These are phyloP conservation scores for Diaporthe australafricana DNA, from an alignment of 2,329 filamentous ascomycete genomes.

Conservation along the genomic window DNA sequence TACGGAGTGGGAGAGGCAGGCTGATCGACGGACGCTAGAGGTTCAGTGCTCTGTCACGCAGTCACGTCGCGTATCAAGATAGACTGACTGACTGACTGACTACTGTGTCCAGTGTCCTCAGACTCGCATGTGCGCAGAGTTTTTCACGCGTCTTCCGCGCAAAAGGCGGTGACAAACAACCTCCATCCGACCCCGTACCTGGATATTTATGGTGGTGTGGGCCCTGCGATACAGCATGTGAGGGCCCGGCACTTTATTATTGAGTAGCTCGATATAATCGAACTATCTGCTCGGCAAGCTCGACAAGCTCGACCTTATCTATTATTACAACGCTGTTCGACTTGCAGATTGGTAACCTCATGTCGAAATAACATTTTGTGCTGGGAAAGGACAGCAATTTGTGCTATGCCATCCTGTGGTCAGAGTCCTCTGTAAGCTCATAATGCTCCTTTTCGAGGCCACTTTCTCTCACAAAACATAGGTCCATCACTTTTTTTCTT, in stretches of 20 bases:
- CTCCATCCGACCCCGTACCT: neutral
- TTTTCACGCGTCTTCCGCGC: slow-evolving; percentile 18
- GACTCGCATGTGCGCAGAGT: slow-evolving; percentile 4
- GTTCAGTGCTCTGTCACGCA: neutral
- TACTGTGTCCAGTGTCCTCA: slow-evolving; percentile 12
- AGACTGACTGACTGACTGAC: too few species aligned
- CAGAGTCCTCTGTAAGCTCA: neutral
- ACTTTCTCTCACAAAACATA: neutral
- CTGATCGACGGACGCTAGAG: neutral
- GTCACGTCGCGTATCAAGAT: slow-evolving; percentile 22
- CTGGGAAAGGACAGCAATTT: neutral
- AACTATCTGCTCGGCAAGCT: neutral
- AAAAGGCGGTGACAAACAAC: slow-evolving; percentile 18
- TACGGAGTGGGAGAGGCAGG: too few species aligned
- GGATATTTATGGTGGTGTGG: slow-evolving; percentile 20
- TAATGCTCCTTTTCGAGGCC: neutral
- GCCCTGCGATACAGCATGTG: neutral
- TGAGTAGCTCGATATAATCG: neutral
- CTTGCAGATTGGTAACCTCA: neutral
- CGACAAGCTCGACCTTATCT: too few species aligned
- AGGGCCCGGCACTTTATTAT: slow-evolving; percentile 5
- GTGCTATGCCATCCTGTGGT: neutral
- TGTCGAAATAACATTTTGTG: neutral
- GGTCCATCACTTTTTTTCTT: slow-evolving; percentile 2
- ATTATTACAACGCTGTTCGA: neutral